Conservation (phyloP, 805 yeast species). For the Ogataea pignaliae region DNA sequence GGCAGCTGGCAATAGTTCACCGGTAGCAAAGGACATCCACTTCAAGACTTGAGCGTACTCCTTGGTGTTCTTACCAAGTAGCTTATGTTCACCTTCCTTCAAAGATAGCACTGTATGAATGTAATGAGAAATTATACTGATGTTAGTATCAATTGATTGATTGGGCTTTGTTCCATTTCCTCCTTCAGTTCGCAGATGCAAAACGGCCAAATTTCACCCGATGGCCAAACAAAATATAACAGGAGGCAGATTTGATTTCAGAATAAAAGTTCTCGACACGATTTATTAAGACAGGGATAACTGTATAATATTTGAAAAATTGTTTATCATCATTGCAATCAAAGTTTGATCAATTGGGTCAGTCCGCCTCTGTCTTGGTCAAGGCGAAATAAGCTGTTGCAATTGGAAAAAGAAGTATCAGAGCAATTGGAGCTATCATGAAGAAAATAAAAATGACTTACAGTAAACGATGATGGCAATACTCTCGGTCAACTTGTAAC, state of each 20-base stretch:
- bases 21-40: constrained; percentile 76
- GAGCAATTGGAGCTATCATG: background rate
- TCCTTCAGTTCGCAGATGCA: too few relatives aligned
- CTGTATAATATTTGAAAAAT: constrained; percentile 50
- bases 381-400: too few relatives aligned
- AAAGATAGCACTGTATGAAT: constrained; percentile 39
- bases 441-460: constrained; percentile 21
- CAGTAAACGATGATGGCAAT: constrained; percentile 59
- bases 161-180: too few relatives aligned
- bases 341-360: too few relatives aligned
- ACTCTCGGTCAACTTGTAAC: constrained; percentile 66
- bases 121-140: constrained; percentile 13
- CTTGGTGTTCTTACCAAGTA: constrained; percentile 56
- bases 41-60: constrained; percentile 64
- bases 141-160: constrained; percentile 17
- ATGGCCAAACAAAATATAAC: background rate
- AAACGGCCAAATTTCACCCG: too few relatives aligned
- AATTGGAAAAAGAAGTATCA: background rate
- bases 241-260: constrained; percentile 31
- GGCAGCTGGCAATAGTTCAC: constrained; percentile 51
- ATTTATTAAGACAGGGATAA: constrained; percentile 82
- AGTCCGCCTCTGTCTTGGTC: too few relatives aligned
- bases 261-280: constrained; percentile 63
- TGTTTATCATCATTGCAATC: constrained; percentile 51
- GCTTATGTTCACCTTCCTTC: constrained; percentile 35